Conservation (phyloP, 495 filamentous ascomycete species). For the Copromyces sp. region DNA sequence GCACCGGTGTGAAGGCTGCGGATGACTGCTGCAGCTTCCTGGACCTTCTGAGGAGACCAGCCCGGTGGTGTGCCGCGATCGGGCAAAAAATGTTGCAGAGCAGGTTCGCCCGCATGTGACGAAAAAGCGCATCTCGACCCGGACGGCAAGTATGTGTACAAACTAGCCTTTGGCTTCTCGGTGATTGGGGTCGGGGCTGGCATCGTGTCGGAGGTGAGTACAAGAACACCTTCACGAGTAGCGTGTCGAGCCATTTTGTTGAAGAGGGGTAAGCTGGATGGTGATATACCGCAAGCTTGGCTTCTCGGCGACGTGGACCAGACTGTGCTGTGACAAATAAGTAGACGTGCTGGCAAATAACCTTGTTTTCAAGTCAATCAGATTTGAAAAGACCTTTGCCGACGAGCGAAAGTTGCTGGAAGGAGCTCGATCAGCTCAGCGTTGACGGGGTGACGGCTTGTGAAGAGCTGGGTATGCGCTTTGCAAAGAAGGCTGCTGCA, state of each 20-base stretch:
- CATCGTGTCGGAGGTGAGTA: constrained; percentile 1
- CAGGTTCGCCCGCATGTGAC: constrained; percentile 13
- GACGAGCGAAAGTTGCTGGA: background rate
- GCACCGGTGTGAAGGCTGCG: constrained; percentile 21
- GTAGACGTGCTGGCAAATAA: background rate
- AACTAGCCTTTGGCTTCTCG: constrained; percentile 2
- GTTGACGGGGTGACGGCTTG: background rate
- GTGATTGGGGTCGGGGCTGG: background rate
- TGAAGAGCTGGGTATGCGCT: background rate
- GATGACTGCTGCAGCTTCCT: constrained; percentile 18
- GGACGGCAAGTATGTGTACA: constrained; percentile 22
- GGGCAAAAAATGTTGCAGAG: constrained; percentile 13
- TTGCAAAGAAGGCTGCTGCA: background rate
- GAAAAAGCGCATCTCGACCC: constrained; percentile 27
- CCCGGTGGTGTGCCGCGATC: constrained; percentile 10
- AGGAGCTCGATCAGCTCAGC: background rate
- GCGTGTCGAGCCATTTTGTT: constrained; percentile 1
- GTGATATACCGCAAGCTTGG: background rate
- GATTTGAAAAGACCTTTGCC: background rate
- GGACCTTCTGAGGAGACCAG: constrained; percentile 15
- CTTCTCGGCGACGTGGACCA: background rate
- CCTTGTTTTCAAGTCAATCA: background rate
- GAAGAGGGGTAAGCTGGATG: background rate
- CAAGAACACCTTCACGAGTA: background rate
- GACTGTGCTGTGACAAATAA: background rate